Conservation (phyloP, 73 alveolate species). For the Tetrahymena borealis region DNA sequence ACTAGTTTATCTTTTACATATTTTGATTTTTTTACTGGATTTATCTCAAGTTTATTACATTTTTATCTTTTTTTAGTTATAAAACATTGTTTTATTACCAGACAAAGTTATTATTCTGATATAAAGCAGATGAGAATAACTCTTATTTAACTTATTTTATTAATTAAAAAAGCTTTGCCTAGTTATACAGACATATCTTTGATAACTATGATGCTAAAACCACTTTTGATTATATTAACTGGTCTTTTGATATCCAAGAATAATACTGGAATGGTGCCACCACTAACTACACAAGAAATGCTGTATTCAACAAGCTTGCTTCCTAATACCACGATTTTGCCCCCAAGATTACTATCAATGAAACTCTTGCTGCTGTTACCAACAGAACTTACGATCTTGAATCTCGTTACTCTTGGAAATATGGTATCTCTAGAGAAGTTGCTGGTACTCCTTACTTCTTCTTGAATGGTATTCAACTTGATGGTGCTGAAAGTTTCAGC, state of each 20-base stretch:
- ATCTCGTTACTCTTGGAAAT: conserved; percentile 37
- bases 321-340: background rate
- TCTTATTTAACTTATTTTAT: background rate
- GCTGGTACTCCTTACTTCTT: conserved; percentile 39
- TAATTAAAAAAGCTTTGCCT: background rate
- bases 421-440: conserved; percentile 31
- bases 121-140: background rate
- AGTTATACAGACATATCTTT: background rate
- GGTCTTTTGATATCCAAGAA: background rate
- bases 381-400: conserved; percentile 1
- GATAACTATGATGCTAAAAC: background rate
- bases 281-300: background rate
- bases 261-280: background rate
- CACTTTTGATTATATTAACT: background rate
- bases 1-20: background rate
- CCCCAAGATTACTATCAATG: background rate
- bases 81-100: too few species aligned
- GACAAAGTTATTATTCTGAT: background rate
- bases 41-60: too few species aligned
- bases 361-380: background rate
- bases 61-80: too few species aligned
- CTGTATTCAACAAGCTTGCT: background rate
- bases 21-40: too few species aligned
- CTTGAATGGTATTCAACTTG: conserved; percentile 22
- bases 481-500: conserved; percentile 26